phyloP scores from a whole-genome alignment of 83 land plant species.

The Picea mariana region DNA sequence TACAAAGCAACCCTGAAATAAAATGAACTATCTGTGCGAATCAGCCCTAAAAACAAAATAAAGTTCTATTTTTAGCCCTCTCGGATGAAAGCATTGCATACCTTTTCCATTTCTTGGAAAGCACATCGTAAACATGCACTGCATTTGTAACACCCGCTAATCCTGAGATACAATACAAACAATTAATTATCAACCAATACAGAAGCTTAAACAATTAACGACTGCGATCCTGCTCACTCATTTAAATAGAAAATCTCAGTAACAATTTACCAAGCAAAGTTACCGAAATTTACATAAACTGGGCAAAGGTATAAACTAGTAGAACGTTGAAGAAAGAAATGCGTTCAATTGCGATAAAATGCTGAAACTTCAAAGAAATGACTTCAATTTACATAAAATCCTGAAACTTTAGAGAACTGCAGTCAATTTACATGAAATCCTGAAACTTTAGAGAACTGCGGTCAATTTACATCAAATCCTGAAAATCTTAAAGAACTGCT shows the following conservation, averaged over 20 bases:
- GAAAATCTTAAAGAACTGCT: too few relatives aligned
- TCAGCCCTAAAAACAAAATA: not conserved
- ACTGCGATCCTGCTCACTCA: too few relatives aligned
- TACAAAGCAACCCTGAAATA: too few relatives aligned
- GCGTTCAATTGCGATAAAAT: too few relatives aligned
- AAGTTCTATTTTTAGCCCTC: not conserved
- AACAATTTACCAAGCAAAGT: not conserved
- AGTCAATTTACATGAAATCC: too few relatives aligned
- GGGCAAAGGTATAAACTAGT: not conserved
- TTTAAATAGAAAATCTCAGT: too few relatives aligned
- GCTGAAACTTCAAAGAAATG: too few relatives aligned
- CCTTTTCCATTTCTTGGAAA: constrained; percentile 78
- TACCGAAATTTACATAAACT: not conserved
- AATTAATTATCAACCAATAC: not conserved
- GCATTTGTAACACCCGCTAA: constrained; percentile 80
- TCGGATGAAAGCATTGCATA: constrained; percentile 9
- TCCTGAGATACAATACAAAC: constrained; percentile 33
- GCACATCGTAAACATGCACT: constrained; percentile 74
- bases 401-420: too few relatives aligned
- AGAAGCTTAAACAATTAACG: not conserved
- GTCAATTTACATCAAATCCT: too few relatives aligned
- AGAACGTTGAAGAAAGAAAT: too few relatives aligned
- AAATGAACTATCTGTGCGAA: not conserved
- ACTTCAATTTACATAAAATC: too few relatives aligned
- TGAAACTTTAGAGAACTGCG: too few relatives aligned